Conservation (phyloP, 768 basidiomycete species). For the Cubamyces lactineus region DNA sequence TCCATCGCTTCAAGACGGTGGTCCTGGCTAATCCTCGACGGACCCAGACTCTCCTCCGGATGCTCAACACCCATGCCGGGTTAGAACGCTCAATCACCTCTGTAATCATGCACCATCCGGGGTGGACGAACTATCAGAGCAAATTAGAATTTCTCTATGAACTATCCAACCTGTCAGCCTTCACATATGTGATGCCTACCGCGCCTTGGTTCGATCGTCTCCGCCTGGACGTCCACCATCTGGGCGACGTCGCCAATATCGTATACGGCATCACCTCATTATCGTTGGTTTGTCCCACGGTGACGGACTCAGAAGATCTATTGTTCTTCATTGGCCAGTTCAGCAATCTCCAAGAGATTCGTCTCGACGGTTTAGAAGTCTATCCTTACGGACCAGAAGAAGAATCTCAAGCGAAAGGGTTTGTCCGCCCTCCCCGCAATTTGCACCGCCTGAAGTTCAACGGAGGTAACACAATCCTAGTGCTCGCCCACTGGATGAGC, state of each 20-base stretch:
- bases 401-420: not conserved
- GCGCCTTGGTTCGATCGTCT: too few species aligned
- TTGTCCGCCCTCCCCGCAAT: not conserved
- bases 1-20: constrained; percentile 18
- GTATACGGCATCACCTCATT: not conserved
- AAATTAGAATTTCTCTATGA: not conserved
- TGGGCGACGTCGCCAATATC: too few species aligned
- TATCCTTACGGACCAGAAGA: not conserved
- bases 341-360: not conserved
- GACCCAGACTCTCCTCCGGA: not conserved
- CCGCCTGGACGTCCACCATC: too few species aligned
- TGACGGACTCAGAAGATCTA: too few species aligned
- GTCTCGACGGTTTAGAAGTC: not conserved
- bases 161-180: constrained; percentile 11
- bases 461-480: not conserved
- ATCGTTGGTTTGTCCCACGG: not conserved
- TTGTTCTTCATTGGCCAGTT: too few species aligned
- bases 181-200: not conserved
- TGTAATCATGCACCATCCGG: not conserved
- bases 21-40: not conserved
- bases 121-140: not conserved
- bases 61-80: constrained; percentile 7
- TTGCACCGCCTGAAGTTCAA: not conserved
- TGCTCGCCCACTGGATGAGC: constrained; percentile 4
- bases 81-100: constrained; percentile 13